Conservation (phyloP, 2,329 filamentous ascomycete genomes). For the Ilyonectria destructans region DNA sequence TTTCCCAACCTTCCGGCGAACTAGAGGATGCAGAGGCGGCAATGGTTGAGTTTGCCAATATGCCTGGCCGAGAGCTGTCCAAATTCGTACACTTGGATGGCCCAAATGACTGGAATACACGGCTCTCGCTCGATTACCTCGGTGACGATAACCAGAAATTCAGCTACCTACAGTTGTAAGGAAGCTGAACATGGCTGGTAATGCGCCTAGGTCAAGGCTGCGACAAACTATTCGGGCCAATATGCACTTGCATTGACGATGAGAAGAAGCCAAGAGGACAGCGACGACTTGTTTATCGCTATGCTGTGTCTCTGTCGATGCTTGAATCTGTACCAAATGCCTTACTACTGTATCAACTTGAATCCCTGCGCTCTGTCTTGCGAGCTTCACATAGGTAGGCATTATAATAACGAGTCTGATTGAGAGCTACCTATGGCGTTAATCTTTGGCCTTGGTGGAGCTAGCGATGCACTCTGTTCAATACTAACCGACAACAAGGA, state of each 20-base stretch:
- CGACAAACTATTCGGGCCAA: conserved; percentile 1
- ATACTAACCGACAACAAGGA: conserved; percentile 2
- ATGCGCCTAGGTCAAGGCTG: conserved; percentile 2
- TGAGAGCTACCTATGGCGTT: not conserved
- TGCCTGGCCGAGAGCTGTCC: not conserved
- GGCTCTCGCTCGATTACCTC: not conserved
- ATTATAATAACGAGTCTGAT: not conserved
- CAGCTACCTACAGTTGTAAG: conserved; percentile 3
- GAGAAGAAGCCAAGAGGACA: conserved; percentile 1
- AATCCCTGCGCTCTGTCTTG: not conserved
- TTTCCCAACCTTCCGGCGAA: not conserved
- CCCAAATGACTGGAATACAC: conserved; percentile 9
- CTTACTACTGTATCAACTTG: no score
- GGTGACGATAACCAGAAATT: conserved; percentile 8
- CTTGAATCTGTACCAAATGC: no score
- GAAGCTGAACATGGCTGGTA: conserved; percentile 2
- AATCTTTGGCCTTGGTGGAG: not conserved
- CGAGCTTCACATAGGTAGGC: not conserved
- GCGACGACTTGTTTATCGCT: not conserved
- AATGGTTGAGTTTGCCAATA: conserved; percentile 6
- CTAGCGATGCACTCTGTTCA: not conserved
- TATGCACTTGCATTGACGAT: not conserved
- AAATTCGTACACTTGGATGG: conserved; percentile 8
- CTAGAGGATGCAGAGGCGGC: not conserved
- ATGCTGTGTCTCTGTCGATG: not conserved